phyloP scores from a whole-genome alignment of 2,329 filamentous ascomycete genomes.

The Aspergillus aculeatinus region DNA sequence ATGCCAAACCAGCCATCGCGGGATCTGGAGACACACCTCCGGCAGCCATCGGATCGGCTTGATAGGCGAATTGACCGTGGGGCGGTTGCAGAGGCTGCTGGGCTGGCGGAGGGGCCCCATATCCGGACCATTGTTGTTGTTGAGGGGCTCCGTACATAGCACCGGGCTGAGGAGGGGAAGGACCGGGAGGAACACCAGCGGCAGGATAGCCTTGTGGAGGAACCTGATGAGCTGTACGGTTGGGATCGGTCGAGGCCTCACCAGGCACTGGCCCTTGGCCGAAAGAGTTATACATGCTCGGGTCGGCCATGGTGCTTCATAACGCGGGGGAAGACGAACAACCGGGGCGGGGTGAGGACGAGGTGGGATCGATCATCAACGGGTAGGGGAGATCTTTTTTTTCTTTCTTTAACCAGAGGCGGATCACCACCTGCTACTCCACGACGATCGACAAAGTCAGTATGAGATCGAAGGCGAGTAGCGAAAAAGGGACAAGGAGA shows the following conservation, averaged over 20 bases:
- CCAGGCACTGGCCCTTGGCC: slow-evolving; percentile 34
- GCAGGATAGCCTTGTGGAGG: slow-evolving; percentile 53
- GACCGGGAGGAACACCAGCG: slow-evolving; percentile 35
- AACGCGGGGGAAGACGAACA: slow-evolving; percentile 18
- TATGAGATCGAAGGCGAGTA: background rate
- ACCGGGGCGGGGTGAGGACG: slow-evolving; percentile 8
- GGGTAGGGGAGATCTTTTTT: background rate
- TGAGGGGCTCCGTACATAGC: slow-evolving; percentile 36
- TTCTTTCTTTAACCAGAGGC: background rate
- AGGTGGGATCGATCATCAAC: slow-evolving; percentile 9
- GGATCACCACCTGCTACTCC: slow-evolving; percentile 9
- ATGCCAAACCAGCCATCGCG: slow-evolving; percentile 44
- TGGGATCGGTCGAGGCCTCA: slow-evolving; percentile 58
- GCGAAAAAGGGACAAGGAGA: background rate
- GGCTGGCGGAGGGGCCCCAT: slow-evolving; percentile 21
- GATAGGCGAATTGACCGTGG: slow-evolving; percentile 29
- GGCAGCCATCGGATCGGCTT: slow-evolving; percentile 26
- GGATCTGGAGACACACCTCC: slow-evolving; percentile 29
- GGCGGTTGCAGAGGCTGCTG: slow-evolving; percentile 27
- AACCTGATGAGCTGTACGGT: slow-evolving; percentile 49
- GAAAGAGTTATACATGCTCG: slow-evolving; percentile 42
- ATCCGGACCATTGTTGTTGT: slow-evolving; percentile 34
- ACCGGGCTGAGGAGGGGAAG: slow-evolving; percentile 41
- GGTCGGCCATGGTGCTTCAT: slow-evolving; percentile 44
- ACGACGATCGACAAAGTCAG: background rate